These are phyloP conservation scores for Erodium maritimum DNA, from an alignment of 345 rosid species.

Conservation along the genomic window DNA sequence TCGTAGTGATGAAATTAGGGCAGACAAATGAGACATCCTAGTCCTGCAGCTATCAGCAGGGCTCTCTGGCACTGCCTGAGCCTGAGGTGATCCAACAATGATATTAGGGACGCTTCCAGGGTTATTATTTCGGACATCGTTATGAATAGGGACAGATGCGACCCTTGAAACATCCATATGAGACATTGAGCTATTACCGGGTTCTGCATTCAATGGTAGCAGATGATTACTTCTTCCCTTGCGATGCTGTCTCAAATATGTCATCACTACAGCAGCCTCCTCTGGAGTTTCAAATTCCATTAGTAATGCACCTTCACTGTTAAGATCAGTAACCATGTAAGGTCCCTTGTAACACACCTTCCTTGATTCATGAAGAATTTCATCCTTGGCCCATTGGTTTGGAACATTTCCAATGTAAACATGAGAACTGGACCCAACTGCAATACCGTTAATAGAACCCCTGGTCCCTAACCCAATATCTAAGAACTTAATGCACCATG, in stretches of 20 bases:
- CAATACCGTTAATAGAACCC: slow-evolving; percentile 68
- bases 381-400: slow-evolving; percentile 86
- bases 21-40: slow-evolving; percentile 32
- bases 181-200: slow-evolving; percentile 36
- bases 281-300: slow-evolving; percentile 93
- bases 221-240: slow-evolving; percentile 40
- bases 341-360: slow-evolving; percentile 74
- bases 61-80: slow-evolving; percentile 26
- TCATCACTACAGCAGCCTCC: slow-evolving; percentile 77
- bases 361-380: slow-evolving; percentile 71
- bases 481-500: slow-evolving; percentile 79
- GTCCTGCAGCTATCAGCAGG: slow-evolving; percentile 36
- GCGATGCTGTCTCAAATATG: slow-evolving; percentile 67
- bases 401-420: slow-evolving; percentile 69
- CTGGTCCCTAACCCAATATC: slow-evolving; percentile 80
- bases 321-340: slow-evolving; percentile 59
- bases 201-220: slow-evolving; percentile 17
- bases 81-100: slow-evolving; percentile 31
- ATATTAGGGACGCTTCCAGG: slow-evolving; percentile 28
- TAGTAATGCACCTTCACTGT: slow-evolving; percentile 66
- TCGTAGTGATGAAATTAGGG: slow-evolving; percentile 33
- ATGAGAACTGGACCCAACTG: slow-evolving; percentile 64
- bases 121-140: slow-evolving; percentile 29
- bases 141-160: slow-evolving; percentile 18
- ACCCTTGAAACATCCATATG: slow-evolving; percentile 54